Percentiles rank a stretch among this genome's conserved stretches.
Evolutionary conservation across 2,329 filamentous ascomycete species (phyloP).

Genomic region (Rhexocercosporidium sp.): DNA sequence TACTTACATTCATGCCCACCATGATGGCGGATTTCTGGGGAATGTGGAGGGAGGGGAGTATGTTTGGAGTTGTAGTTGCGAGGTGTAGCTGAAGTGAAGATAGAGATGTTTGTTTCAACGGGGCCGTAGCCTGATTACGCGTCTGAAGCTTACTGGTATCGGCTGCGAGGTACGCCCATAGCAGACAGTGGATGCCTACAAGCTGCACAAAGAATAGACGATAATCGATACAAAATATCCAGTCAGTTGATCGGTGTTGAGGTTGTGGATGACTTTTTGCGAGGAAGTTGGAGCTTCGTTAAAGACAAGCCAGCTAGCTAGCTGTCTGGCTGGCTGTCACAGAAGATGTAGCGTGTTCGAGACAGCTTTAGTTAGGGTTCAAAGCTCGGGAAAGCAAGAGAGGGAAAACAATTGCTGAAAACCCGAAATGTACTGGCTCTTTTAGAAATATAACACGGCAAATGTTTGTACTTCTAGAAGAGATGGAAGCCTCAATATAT

Average conservation of each 20-base stretch:
- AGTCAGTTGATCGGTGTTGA: background rate
- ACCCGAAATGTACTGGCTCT: background rate
- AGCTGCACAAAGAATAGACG: background rate
- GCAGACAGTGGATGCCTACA: conserved; percentile 1
- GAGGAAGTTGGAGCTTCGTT: background rate
- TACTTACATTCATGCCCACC: conserved; percentile 35
- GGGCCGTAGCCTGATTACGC: conserved; percentile 27
- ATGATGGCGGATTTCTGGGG: conserved; percentile 22
- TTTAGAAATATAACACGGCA: background rate
- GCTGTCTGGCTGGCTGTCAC: background rate
- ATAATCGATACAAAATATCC: background rate
- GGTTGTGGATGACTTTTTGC: background rate
- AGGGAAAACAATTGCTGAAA: background rate
- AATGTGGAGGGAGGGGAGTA: background rate
- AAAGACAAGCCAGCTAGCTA: background rate
- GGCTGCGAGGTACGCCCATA: conserved; percentile 2
- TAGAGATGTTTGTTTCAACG: conserved; percentile 17
- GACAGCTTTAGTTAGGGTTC: background rate
- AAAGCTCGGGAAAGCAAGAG: background rate
- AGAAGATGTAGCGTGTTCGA: background rate
- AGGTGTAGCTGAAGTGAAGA: background rate
- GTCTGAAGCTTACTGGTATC: conserved; percentile 15
- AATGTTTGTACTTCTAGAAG: background rate
- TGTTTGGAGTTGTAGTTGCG: background rate
- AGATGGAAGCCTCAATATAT: background rate